Evolutionary conservation across 1,284 basidiomycete species (phyloP), one percentile per base, ranked within the genome.

Genomic region (Ustilago crameri): DNA sequence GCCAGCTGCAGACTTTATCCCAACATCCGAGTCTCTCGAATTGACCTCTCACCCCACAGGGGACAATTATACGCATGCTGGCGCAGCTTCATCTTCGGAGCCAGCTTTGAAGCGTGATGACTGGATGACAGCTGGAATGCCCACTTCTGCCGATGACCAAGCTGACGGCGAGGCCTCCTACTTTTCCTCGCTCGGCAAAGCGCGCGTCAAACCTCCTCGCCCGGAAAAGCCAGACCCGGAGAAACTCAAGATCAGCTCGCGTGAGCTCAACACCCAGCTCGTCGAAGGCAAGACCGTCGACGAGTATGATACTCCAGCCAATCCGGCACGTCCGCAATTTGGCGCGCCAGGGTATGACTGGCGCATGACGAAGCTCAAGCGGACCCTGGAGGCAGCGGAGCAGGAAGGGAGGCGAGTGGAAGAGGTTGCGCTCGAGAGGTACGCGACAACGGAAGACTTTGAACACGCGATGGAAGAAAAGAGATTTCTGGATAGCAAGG

Each of bases 301-400:
- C 72, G 85, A 89, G 23, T 88, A 90, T 74, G 86, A 88, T 0
- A 83, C 34, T 7, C 66, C 38, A 7, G 14, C 48, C 5, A 12
- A 15, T n/a, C 34, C 23, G 3, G 24, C 35, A 8, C 47, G 46
- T 27, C 87, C 41, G 76, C 81, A 84, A 24, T 78, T 86, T 47
- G 88, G 95, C 2, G 93, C 92, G 0, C 91, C 94, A 2, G 95
- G 95, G 10, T 93, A 92, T 17, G 90, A 90, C 80, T 98, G 95
- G 95, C 89, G 95, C 22, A 97, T 98, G 95, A 94, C 93, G 90
- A 94, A 95, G 82, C 88, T 98, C 1, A 89, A 90, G 35, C 87
- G 92, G 14, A 90, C 93, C 1, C 93, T 92, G 81, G 95, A 98
- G 83, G 88, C 91, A 4, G 93, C 92, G 0, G 90, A 93, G 66